Evolutionary conservation across 169 alveolate species (phyloP).

Genomic region (Babesia divergens): DNA sequence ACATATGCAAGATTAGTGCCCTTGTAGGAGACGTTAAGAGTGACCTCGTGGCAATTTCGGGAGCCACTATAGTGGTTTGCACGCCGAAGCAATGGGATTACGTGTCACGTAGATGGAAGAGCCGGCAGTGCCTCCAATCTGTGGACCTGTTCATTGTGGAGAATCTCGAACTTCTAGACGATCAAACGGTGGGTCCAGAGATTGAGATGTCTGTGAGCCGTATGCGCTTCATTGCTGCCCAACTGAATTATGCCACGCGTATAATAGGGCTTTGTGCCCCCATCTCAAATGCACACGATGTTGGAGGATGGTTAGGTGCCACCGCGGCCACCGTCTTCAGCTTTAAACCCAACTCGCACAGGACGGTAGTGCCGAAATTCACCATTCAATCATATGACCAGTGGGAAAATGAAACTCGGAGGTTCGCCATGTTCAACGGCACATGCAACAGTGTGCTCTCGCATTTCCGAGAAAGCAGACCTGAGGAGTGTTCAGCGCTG

Average conservation of each 20-base stretch:
- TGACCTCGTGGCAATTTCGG: constrained; percentile 78
- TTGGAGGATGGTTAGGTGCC: constrained; percentile 91
- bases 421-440: constrained; percentile 54
- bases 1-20: constrained; percentile 59
- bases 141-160: constrained; percentile 90
- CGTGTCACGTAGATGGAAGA: constrained; percentile 88
- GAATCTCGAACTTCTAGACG: constrained; percentile 87
- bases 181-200: constrained; percentile 83
- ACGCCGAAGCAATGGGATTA: constrained; percentile 92
- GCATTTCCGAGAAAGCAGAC: constrained; percentile 41
- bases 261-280: constrained; percentile 89
- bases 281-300: constrained; percentile 89
- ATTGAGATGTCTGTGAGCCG: constrained; percentile 92
- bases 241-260: constrained; percentile 74
- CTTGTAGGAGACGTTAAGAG: constrained; percentile 84
- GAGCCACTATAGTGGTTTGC: constrained; percentile 80
- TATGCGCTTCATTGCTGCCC: constrained; percentile 90
- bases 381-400: constrained; percentile 57
- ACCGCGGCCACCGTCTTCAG: constrained; percentile 25
- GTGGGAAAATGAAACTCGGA: constrained; percentile 53
- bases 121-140: constrained; percentile 74
- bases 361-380: constrained; percentile 25
- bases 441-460: constrained; percentile 60
- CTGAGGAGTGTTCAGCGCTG: constrained; percentile 75
- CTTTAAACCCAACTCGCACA: constrained; percentile 27